phyloP scores from a whole-genome alignment of 208 protist genomes.

The Trypanosoma scelopori region DNA sequence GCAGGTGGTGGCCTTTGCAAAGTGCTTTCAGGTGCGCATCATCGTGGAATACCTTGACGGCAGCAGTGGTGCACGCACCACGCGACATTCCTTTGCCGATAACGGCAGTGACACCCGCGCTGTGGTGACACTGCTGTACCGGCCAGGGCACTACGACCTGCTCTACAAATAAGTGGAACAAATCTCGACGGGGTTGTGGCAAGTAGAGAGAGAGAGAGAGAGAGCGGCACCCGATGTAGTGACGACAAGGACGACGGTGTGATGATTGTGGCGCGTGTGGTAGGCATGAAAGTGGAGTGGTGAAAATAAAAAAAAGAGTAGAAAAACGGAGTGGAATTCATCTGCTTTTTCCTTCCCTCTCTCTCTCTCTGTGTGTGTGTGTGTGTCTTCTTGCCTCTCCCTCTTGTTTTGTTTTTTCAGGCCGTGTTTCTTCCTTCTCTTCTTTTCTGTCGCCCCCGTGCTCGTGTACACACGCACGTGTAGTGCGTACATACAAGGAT shows the following conservation, averaged over 20 bases:
- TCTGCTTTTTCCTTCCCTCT: no score
- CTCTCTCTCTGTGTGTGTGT: no score
- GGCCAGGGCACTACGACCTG: constrained; percentile 84
- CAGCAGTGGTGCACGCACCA: constrained; percentile 32
- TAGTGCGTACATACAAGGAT: no score
- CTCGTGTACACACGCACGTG: no score
- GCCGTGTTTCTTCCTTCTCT: no score
- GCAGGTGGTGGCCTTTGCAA: constrained; percentile 74
- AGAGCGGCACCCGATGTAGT: neutral
- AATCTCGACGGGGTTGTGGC: neutral
- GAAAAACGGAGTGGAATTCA: no score
- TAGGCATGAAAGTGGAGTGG: no score
- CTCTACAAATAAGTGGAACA: constrained; percentile 37
- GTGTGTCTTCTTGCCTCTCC: no score
- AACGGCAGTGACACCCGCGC: neutral
- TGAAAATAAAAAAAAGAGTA: no score
- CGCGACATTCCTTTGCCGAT: constrained; percentile 26
- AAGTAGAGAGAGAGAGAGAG: neutral
- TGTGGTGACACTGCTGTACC: constrained; percentile 52
- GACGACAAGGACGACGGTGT: neutral
- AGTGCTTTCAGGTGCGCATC: constrained; percentile 48
- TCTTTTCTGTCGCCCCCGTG: no score
- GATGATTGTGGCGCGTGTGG: no score
- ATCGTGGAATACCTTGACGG: constrained; percentile 65
- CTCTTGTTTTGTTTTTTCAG: no score